Evolutionary conservation across 1,284 basidiomycete genomes (phyloP).

Genomic region (Irpex sp.): DNA sequence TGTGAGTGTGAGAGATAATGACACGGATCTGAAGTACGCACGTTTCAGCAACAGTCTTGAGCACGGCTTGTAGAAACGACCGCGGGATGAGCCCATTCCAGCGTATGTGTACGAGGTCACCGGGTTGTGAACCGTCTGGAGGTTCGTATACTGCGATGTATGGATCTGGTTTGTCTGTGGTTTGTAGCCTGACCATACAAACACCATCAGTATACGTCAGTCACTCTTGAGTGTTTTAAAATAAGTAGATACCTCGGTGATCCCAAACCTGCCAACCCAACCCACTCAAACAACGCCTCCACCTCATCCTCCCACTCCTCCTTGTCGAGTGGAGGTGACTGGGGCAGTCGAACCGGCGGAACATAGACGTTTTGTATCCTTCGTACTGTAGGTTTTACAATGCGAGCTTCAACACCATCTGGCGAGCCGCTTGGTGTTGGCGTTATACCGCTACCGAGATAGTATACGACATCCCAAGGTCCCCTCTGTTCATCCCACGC

Average conservation of each 20-base stretch:
- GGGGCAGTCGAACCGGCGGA: constrained; percentile 30
- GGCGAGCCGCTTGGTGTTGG: constrained; percentile 5
- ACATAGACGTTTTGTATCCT: constrained; percentile 22
- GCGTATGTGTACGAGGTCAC: constrained; percentile 44
- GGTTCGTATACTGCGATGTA: constrained; percentile 44
- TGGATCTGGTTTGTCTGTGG: constrained; percentile 39
- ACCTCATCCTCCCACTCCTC: constrained; percentile 49
- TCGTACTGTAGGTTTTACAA: constrained; percentile 12
- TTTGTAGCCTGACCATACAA: constrained; percentile 29
- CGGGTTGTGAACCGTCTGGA: constrained; percentile 39
- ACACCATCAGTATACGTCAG: neutral
- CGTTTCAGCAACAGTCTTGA: constrained; percentile 40
- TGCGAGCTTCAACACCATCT: constrained; percentile 1
- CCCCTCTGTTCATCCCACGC: constrained; percentile 25
- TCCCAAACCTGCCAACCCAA: constrained; percentile 54
- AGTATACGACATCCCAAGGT: constrained; percentile 42
- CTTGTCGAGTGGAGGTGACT: constrained; percentile 24
- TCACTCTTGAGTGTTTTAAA: neutral
- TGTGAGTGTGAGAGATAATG: neutral
- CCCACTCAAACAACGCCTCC: constrained; percentile 59
- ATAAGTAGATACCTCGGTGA: constrained; percentile 34
- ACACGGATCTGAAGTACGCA: constrained; percentile 22
- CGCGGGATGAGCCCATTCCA: constrained; percentile 58
- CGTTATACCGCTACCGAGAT: constrained; percentile 18
- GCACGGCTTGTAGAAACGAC: constrained; percentile 39